phyloP scores from a whole-genome alignment of 768 basidiomycete genomes.

The Auricularia heimuer region DNA sequence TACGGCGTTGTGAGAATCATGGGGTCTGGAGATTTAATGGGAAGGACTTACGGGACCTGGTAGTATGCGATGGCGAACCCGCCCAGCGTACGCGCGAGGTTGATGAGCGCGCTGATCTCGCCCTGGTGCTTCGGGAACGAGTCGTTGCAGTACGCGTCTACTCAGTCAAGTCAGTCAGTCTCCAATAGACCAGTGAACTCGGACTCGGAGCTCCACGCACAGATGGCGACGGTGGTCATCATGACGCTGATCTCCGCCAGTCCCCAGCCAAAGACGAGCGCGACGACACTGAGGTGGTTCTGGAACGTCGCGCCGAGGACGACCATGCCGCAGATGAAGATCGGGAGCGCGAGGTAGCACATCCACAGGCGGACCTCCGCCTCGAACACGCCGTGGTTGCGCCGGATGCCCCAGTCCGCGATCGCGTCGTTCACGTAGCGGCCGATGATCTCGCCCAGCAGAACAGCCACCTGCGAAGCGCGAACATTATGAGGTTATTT shows the following conservation, averaged over 20 bases:
- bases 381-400: conserved; percentile 49
- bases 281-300: conserved; percentile 41
- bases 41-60: conserved; percentile 34
- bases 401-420: conserved; percentile 33
- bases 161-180: conserved; percentile 7
- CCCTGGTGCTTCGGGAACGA: conserved; percentile 43
- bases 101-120: conserved; percentile 53
- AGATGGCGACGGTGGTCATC: conserved; percentile 55
- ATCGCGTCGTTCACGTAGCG: conserved; percentile 46
- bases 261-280: conserved; percentile 59
- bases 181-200: not conserved
- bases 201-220: conserved; percentile 18
- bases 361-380: conserved; percentile 56
- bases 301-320: conserved; percentile 46
- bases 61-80: conserved; percentile 60
- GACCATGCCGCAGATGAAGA: conserved; percentile 56
- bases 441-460: conserved; percentile 44
- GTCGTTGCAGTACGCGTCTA: conserved; percentile 41
- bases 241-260: conserved; percentile 46
- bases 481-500: conserved; percentile 1
- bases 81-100: conserved; percentile 44
- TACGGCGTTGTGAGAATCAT: not conserved
- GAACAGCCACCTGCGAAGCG: conserved; percentile 33
- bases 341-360: conserved; percentile 46
- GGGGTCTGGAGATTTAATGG: not conserved